Conservation (phyloP, 352 stramenopile species). For the Globisporangium parvum region DNA sequence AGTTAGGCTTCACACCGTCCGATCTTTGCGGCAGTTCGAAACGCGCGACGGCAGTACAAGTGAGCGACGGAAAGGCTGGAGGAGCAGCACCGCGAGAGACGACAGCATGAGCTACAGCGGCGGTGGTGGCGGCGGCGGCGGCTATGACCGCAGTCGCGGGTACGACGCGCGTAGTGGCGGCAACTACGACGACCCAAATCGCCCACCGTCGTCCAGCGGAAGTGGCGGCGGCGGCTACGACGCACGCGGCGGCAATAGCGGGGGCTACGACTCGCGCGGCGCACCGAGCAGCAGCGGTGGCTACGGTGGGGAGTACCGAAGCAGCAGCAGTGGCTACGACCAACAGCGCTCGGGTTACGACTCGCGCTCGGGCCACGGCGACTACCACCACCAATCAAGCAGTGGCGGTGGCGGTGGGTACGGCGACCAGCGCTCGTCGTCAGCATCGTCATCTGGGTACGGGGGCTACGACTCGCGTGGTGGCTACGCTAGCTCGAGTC, state of each 20-base stretch:
- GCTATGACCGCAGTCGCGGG: conserved; percentile 15
- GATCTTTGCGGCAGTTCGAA: no score
- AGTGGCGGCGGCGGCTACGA: conserved; percentile 23
- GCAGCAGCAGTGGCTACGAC: conserved; percentile 8
- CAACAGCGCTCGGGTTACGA: conserved; percentile 7
- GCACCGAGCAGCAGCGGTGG: conserved; percentile 14
- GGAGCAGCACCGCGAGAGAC: background rate
- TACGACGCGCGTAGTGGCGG: conserved; percentile 24
- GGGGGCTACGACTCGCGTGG: conserved; percentile 18
- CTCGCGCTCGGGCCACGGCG: background rate
- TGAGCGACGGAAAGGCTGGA: background rate
- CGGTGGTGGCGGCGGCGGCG: conserved; percentile 23
- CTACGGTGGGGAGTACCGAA: conserved; percentile 3
- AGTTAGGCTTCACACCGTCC: no score
- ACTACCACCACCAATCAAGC: background rate
- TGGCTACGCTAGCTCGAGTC: conserved; percentile 12
- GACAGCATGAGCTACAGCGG: conserved; percentile 40
- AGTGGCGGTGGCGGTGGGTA: conserved; percentile 23
- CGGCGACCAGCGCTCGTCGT: conserved; percentile 15
- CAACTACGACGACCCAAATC: conserved; percentile 13
- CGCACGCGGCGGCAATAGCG: conserved; percentile 9
- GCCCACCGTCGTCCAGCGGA: background rate
- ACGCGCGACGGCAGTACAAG: no score
- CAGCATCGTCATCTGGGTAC: conserved; percentile 16
- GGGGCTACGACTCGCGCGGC: conserved; percentile 5